phyloP scores from a whole-genome alignment of 345 rosid genomes.

The Lumnitzera racemosa region DNA sequence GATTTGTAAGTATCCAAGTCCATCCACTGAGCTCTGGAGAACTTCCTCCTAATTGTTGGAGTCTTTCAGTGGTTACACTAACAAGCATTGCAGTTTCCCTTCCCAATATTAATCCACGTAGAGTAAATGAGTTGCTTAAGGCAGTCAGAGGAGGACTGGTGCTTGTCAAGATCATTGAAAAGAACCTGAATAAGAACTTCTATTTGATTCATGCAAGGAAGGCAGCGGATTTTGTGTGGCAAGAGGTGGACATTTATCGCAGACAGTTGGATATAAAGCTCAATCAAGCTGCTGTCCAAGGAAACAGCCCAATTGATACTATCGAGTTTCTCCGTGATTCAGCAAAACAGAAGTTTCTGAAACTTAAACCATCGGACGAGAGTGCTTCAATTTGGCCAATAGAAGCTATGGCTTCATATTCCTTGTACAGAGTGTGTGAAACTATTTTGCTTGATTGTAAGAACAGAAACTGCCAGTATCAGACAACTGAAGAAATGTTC shows the following conservation, averaged over 20 bases:
- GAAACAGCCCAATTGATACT: constrained; percentile 10
- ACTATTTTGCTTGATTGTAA: constrained; percentile 37
- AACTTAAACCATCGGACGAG: too few relatives aligned
- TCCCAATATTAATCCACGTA: too few relatives aligned
- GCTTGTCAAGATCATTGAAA: constrained; percentile 46
- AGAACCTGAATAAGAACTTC: constrained; percentile 19
- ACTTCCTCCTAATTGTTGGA: too few relatives aligned
- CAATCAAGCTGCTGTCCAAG: constrained; percentile 30
- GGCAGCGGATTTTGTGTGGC: constrained; percentile 55
- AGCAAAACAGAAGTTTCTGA: constrained; percentile 2
- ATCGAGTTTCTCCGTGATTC: too few relatives aligned
- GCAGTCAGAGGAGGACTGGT: constrained; percentile 54
- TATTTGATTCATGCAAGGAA: constrained; percentile 33
- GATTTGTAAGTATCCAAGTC: too few relatives aligned
- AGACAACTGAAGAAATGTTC: constrained; percentile 27
- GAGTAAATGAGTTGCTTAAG: constrained; percentile 24
- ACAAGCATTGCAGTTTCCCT: too few relatives aligned
- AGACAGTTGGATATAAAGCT: constrained; percentile 71
- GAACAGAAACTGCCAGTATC: constrained; percentile 13
- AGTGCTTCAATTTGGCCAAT: constrained; percentile 53
- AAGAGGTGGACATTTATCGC: constrained; percentile 54
- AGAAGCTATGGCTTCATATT: constrained; percentile 60
- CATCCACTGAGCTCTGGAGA: too few relatives aligned
- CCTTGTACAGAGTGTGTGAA: constrained; percentile 68
- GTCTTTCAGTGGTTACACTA: too few relatives aligned